Evolutionary conservation across 805 yeast genomes (phyloP).

Genomic region (Pichia cabralensis): DNA sequence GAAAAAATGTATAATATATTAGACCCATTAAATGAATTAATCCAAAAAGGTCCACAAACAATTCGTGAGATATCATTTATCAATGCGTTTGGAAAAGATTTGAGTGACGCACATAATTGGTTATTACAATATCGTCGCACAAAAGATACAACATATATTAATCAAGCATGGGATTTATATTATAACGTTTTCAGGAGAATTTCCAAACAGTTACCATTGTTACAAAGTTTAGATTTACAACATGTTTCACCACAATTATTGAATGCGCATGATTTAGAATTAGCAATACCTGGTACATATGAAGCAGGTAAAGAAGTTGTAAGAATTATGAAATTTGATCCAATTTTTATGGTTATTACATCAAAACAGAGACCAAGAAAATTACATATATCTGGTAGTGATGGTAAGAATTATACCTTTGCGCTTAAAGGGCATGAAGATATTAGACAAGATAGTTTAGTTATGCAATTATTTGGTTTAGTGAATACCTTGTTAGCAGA

Average conservation of each 20-base stretch:
- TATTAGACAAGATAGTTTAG: constrained; percentile 92
- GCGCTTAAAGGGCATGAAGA: constrained; percentile 93
- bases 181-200: constrained; percentile 89
- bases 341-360: constrained; percentile 75
- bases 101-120: constrained; percentile 92
- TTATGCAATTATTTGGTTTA: constrained; percentile 94
- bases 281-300: constrained; percentile 93
- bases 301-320: constrained; percentile 73
- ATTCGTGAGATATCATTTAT: constrained; percentile 87
- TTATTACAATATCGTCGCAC: constrained; percentile 75
- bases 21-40: constrained; percentile 79
- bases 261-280: constrained; percentile 65
- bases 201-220: constrained; percentile 78
- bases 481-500: constrained; percentile 83
- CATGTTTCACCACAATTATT: constrained; percentile 88
- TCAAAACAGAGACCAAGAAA: constrained; percentile 96
- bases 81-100: constrained; percentile 87
- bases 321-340: constrained; percentile 66
- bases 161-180: constrained; percentile 97
- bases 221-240: constrained; percentile 78
- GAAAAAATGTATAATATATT: constrained; percentile 89
- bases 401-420: constrained; percentile 83
- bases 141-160: constrained; percentile 76
- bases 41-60: constrained; percentile 84
- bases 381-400: constrained; percentile 70